A percentile compares a stretch with the other conserved stretches of the same genome.
These are phyloP conservation scores for Coffea humblotiana DNA, from an alignment of 305 asterid species.

Conservation along the genomic window DNA sequence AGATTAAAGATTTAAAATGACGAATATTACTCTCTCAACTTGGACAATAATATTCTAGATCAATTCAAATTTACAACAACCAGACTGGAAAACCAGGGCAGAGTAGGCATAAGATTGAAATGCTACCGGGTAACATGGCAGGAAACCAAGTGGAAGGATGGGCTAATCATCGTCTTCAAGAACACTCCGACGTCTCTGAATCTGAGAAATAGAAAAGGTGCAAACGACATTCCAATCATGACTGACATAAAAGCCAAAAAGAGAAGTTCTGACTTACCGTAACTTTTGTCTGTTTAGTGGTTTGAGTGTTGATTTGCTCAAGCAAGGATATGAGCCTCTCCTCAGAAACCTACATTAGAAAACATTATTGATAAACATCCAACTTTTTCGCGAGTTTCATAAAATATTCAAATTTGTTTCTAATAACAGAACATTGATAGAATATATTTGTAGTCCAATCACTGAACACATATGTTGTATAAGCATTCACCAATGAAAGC, in stretches of 20 bases:
- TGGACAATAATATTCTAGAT: not conserved
- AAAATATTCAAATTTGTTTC: not conserved
- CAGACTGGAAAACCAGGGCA: not conserved
- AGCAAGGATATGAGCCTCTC: slow-evolving; percentile 85
- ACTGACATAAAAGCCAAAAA: not conserved
- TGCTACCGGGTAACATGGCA: not conserved
- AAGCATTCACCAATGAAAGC: slow-evolving; percentile 2
- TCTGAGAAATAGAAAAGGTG: slow-evolving; percentile 35
- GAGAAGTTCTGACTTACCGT: slow-evolving; percentile 57
- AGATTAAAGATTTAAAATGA: not conserved
- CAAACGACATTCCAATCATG: not conserved
- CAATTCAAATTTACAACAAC: not conserved
- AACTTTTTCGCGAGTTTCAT: too few relatives aligned
- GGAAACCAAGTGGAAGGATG: not conserved
- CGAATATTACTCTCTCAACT: not conserved
- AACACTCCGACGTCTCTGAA: slow-evolving; percentile 71
- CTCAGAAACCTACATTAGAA: slow-evolving; percentile 66
- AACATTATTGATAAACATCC: not conserved
- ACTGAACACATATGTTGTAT: not conserved
- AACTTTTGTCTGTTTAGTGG: slow-evolving; percentile 85
- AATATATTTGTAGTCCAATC: not conserved
- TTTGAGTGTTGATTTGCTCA: slow-evolving; percentile 94
- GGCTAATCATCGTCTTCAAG: slow-evolving; percentile 74
- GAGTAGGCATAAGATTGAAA: not conserved
- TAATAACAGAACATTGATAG: not conserved